Base-by-base conservation (phyloP, 2,329 filamentous ascomycete species). In the Iodosphaeria phyllophila region DNA sequence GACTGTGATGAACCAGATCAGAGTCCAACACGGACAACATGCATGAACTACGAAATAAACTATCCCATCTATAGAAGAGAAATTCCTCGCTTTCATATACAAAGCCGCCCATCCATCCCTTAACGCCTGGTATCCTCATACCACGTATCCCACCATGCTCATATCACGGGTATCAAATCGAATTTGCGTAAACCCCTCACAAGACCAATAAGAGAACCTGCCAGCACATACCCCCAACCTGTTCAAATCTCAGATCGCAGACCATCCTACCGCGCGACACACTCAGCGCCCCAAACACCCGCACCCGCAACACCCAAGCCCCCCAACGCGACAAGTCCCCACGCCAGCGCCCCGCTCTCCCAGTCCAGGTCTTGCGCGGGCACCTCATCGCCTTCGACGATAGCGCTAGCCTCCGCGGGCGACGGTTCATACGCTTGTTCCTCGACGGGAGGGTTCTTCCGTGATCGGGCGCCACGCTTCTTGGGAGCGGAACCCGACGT, bases 241-340 rank as follows among this genome's bases (percentile, higher is more conserved):
- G 5, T 11, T 8, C n/a, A 15, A 11, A 13, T 12, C 20, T 11
- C 11, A 16, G 3, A 11, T 16, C 10, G 11, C 13, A 15, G 6
- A 16, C 9, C 5, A 17, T 13, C 21, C 45, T 36, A 54, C 31
- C 48, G 43, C 20, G 52, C 46, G 29, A 51, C 38, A 26, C 51
- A 56, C 42, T 62, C 57, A 1, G 46, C 57, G 3, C 57, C 58
- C 35, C 53, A 55, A 4, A 61, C 54, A 8, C 51, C 54, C 9
- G 55, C 48, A 29, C 46, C 51, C 7, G 54, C 57, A 20, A 45
- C 38, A 3, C 56, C 56, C 13, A 63, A 36, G 2, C 58, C 58
- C 1, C 51, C 52, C 9, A 56, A 26, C 10, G 46, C 47, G 8
- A 50, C 47, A 23, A 62, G 33, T 3, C 53, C 56, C 57, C 57